Base-by-base conservation (phyloP, 176 grass and related monocot genomes). In the Elaeis guineensis region DNA sequence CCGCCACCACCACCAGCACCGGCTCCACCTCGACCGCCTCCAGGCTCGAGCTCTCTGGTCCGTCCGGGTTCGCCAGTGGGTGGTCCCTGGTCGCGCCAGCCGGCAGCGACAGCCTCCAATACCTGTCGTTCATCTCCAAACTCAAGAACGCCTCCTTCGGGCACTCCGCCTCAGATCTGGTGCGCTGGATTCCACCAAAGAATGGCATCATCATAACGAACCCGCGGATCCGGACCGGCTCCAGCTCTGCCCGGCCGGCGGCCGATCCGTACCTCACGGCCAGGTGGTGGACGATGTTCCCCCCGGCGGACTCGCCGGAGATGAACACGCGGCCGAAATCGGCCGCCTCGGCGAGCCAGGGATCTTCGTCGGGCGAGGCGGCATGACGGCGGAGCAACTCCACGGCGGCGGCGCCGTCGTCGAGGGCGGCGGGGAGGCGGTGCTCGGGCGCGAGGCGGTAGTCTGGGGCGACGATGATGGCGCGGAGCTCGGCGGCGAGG, bases 381-480 rank as follows among this genome's bases (percentile, higher is more conserved):
- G 58, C 66, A 48, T 72, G 69, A 19, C 71, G 29, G 0, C 75
- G 63, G 15, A 95, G 57, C 83, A 80, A 87, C 1, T 79, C 77
- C 24, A 95, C 25, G 3, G 77, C 75, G 0, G 60, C 18, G 1
- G 55, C 59, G 52, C 49, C 84, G 50, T 95, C 90, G 4, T 87
- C 61, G 69, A 87, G 7, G 49, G 79, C 86, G 2, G 77, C 86
- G n/a, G 90, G 90, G 63, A 95, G 79, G 21, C 64, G 74, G 77
- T 90, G 74, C 59, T 95, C 90, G 0, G 90, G 86, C 0, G 83
- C 90, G 17, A 95, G 86, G 59, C 86, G 90, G 86, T 95, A 95
- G 78, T 95, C 83, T 1, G 80, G 80, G 5, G 90, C 83, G 18
- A 87, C 73, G 1, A 95, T 83, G 58, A 95, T 35, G 50, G 80